Base-by-base conservation (phyloP, 2,329 filamentous ascomycete species). In the Ilyonectria destructans region DNA sequence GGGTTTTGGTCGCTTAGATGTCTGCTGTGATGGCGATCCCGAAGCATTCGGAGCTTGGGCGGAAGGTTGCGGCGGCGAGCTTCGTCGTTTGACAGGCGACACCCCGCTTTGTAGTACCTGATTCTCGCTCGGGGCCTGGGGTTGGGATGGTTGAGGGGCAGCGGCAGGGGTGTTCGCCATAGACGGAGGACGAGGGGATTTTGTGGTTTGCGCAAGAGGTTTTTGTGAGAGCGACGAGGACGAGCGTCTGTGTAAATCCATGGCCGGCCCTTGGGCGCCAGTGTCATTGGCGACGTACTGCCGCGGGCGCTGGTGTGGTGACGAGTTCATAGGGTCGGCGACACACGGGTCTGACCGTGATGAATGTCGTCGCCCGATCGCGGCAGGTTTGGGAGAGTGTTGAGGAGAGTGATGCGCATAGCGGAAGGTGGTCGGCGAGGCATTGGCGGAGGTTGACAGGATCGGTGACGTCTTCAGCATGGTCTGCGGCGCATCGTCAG, bases 401-500 rank as follows among this genome's bases (percentile, higher is more conserved):
- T 75, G 76, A 67, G 75, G 71, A 55, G 77, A 77, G 58, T 71
- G 65, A 55, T 74, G 78, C 68, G 77, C 75, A 76, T 79, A 78
- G 73, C 74, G 82, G 79, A 80, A 86, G 80, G 74, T 83, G 74
- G 81, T 80, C 69, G 87, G 86, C 58, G 87, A 88, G 77, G 85
- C 83, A 83, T 84, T 88, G 81, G 85, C 82, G 74, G 86, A 82
- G 77, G 81, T 80, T 78, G 85, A 78, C 76, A 85, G 81, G 73
- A 85, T 81, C 69, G 87, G 86, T 76, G 87, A 89, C 77, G 86
- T 87, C 80, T 86, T 87, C 85, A 89, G 85, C 87, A 89, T 89
- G 84, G 81, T 88, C 82, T 80, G 81, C 80, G 80, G 80, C 81
- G 81, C 85, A 85, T 87, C 79, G 81, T 86, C 79, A 35, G 69